Base-by-base conservation (phyloP, 225 moss, liverwort and hornwort species). In the Straminergon stramineum region DNA sequence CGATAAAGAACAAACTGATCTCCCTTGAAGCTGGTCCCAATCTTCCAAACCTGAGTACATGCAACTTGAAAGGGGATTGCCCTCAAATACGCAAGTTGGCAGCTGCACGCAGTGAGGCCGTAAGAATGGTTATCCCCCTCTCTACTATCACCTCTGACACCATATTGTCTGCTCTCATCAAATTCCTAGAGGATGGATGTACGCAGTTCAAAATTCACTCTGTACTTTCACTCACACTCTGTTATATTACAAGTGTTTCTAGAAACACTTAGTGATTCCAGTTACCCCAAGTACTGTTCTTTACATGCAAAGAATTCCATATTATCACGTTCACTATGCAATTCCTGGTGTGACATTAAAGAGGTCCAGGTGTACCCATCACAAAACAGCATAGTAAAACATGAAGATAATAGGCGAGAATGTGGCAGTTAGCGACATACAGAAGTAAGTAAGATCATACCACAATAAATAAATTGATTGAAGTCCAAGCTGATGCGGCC, bases 401-500 rank as follows among this genome's bases (percentile, higher is more conserved):
- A 57, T 19, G 35, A 43, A 41, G 23, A 13, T 17, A 39, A 34
- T 41, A 35, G 20, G 37, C 48, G 31, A 67, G 68, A 60, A 66
- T 17, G 55, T 75, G 23, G 30, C 34, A 39, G 13, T 17, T 4
- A 56, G 67, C 52, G 67, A 75, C 60, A 26, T 18, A 27, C 22
- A 75, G 34, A 17, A 73, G 65, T 48, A 67, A 68, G 55, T 69
- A 84, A 79, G 30, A 45, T 63, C 95, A 90, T 92, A 99, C 98
- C 95, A 88, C 97, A 97, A 89, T 95, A 99, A 79, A 96, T 90
- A 45, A 96, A 97, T 74, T 99, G 97, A 75, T 97, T 97, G 92
- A 92, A 97, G 79, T 99, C 97, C 76, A 97, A 92, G 83, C 91
- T 97, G 86, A 99, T 92, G 85, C 93, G 96, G 60, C 96, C 97